Base-by-base conservation (phyloP, 2,329 filamentous ascomycete genomes). In the Ustulina deusta region DNA sequence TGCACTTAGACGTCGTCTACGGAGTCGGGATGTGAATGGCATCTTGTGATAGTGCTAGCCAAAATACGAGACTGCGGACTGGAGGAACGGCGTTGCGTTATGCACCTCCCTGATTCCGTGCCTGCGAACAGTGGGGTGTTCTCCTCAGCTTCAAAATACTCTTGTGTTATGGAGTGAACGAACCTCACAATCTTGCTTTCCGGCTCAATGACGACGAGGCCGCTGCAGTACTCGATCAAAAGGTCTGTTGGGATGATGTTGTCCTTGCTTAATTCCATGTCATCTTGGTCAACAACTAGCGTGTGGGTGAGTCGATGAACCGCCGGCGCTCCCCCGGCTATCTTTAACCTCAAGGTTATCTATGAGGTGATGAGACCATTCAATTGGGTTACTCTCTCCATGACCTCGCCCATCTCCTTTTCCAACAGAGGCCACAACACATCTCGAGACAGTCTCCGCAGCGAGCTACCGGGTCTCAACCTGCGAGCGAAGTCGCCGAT, bases 91-190 rank as follows among this genome's bases (percentile, higher is more conserved):
- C n/a, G 54, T 64, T 34, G 32, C 48, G 5, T 44, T 36, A 15
- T 59, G 54, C 15, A 58, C 55, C 22, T 64, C 46, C 9, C 42
- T 52, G n/a, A 58, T 59, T 57, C 61, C 17, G 52, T 63, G 52
- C 61, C 61, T 2, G 51, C 61, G 54, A 63, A 58, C 52, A 63
- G 27, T 20, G 52, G 32, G 3, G 44, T 57, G 27, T 63, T 49
- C n/a, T 63, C 58, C 52, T 63, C 42, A 13, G 42, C 61, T 29
- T 79, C 73, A 44, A 83, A 76, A 66, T 82, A 83, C 57, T 82
- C 78, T 51, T 82, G 78, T 0, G 79, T 76, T 2, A 81, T 83
- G 66, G 81, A 79, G 67, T 83, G 81, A 5, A 81, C 80, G 10
- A 83, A 66, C 22, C 79, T 75, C 38, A 82, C 72, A 44, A 78